Evolutionary conservation across 139 green algal genomes (phyloP), one percentile per base, ranked within the genome.

Genomic region (Chlamydomonas schloesseri): DNA sequence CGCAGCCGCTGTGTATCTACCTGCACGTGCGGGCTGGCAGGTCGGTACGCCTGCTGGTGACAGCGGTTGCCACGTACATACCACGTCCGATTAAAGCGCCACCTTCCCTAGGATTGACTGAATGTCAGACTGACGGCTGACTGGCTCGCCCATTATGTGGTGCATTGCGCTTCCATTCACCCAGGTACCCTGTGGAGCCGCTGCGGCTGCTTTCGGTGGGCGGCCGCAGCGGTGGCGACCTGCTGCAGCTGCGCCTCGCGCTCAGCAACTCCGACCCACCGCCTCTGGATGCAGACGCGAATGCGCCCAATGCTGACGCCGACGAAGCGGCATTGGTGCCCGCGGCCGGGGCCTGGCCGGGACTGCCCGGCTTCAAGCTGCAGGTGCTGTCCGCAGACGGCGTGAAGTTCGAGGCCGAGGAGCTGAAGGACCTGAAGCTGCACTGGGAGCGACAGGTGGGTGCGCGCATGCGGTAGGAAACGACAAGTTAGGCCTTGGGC

Each of bases 151-250:
- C n/a, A n/a, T n/a, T n/a, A n/a, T n/a, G n/a, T n/a, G n/a, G n/a
- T n/a, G n/a, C n/a, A n/a, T n/a, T n/a, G n/a, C n/a, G n/a, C n/a
- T n/a, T n/a, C n/a, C n/a, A n/a, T n/a, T n/a, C n/a, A n/a, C n/a
- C n/a, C 75, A 83, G 76, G 60, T 83, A 83, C 36, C 76, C 76
- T 28, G 60, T 83, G 9, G 60, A 73, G 14, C 76, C 76, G n/a
- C 76, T 83, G 36, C 37, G 73, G 60, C 58, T 83, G 28, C n/a
- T 83, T 37, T 73, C 60, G 60, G 60, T 65, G 5, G 60, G 24
- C 33, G 36, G 58, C 23, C 47, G 11, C 67, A 31, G 3, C n/a
- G 26, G 9, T 20, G 72, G 34, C 10, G 34, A 17, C 23, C 69
- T 1, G 20, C 57, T 2, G 31, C 23, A 13, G 58, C 58, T 71